Percentiles rank a stretch among this genome's conserved stretches.
Evolutionary conservation across 2,329 filamentous ascomycete species (phyloP).

Genomic region (Botryotinia calthae): DNA sequence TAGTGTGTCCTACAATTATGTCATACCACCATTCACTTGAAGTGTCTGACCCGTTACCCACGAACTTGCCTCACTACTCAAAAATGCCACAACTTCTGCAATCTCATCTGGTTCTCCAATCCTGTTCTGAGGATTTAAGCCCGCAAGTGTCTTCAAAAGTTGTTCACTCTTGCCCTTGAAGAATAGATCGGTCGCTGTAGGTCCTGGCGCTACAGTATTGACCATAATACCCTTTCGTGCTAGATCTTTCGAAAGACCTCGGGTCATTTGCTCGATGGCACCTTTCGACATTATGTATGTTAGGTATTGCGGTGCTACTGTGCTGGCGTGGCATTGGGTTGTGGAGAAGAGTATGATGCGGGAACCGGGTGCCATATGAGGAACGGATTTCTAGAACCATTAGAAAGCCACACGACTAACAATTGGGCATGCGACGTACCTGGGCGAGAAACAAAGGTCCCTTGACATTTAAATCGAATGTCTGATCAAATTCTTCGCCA

Average conservation of each 20-base stretch:
- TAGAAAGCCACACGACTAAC: neutral
- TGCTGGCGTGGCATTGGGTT: conserved; percentile 40
- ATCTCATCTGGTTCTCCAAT: conserved; percentile 50
- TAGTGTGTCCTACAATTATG: conserved; percentile 21
- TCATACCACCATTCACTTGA: conserved; percentile 35
- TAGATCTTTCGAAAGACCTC: conserved; percentile 51
- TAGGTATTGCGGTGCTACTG: conserved; percentile 44
- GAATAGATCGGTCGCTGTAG: conserved; percentile 52
- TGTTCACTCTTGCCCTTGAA: conserved; percentile 43
- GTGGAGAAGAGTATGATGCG: conserved; percentile 55
- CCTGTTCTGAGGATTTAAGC: conserved; percentile 44
- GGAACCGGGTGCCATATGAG: conserved; percentile 49
- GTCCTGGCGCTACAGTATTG: conserved; percentile 52
- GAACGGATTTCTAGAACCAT: conserved; percentile 46
- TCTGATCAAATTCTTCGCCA: conserved; percentile 50
- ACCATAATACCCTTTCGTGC: conserved; percentile 48
- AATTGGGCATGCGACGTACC: conserved; percentile 32
- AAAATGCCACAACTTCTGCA: conserved; percentile 45
- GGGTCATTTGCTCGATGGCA: conserved; percentile 53
- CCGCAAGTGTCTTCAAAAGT: conserved; percentile 43
- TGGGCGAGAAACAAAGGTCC: conserved; percentile 54
- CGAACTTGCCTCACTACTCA: conserved; percentile 31
- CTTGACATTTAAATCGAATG: conserved; percentile 55
- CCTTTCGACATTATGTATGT: conserved; percentile 52
- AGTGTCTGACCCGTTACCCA: conserved; percentile 36